Evolutionary conservation across 345 rosid genomes (phyloP).

Genomic region (Triadica sebifera): DNA sequence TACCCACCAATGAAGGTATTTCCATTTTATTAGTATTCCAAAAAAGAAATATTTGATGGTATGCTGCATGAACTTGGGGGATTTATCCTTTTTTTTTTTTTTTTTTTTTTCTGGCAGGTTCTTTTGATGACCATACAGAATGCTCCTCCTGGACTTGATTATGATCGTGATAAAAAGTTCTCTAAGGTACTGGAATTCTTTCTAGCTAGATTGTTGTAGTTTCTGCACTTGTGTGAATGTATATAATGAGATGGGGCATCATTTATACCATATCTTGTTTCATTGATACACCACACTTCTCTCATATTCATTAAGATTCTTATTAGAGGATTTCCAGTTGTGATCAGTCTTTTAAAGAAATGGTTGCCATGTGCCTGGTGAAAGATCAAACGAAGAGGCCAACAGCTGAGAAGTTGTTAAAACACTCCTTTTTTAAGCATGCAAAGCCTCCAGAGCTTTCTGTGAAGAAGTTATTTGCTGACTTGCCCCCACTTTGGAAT

Average conservation of each 20-base stretch:
- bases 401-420: conserved; percentile 88
- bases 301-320: conserved; percentile 46
- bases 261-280: background rate
- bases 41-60: background rate
- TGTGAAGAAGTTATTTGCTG: conserved; percentile 69
- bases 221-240: background rate
- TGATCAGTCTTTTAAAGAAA: conserved; percentile 99
- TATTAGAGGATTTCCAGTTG: conserved; percentile 84
- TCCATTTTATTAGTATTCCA: background rate
- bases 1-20: conserved; percentile 99
- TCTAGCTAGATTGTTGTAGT: conserved; percentile 38
- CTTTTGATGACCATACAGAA: conserved; percentile 97
- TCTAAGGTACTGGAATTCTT: conserved; percentile 92
- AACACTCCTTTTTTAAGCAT: conserved; percentile 87
- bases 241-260: conserved; percentile 13
- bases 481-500: conserved; percentile 83
- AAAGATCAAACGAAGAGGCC: conserved; percentile 99
- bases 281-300: conserved; percentile 4
- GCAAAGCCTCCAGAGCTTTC: conserved; percentile 88
- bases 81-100: background rate
- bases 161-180: conserved; percentile 96
- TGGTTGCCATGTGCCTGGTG: conserved; percentile 99
- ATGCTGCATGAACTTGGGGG: background rate
- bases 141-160: conserved; percentile 98
- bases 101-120: conserved; percentile 47